phyloP scores from a whole-genome alignment of 108 stramenopile species.

The Conticribra weissflogii region DNA sequence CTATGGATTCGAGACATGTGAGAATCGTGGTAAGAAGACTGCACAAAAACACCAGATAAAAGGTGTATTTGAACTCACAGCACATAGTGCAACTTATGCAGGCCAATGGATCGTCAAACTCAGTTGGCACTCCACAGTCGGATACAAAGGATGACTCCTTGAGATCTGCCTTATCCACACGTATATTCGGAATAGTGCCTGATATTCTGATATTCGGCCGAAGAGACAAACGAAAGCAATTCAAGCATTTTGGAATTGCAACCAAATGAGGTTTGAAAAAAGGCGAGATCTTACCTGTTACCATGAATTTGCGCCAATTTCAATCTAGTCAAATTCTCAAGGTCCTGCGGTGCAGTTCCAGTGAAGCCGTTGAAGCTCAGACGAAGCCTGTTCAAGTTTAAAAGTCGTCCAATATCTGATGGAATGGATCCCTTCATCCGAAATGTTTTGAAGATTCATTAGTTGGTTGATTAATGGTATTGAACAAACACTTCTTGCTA shows the following conservation, averaged over 20 bases:
- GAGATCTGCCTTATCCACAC: not conserved
- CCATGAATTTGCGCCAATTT: conserved; percentile 25
- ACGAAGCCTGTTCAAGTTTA: conserved; percentile 46
- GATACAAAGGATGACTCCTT: conserved; percentile 18
- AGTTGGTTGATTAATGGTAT: no score
- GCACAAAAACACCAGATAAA: no score
- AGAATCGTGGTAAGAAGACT: not conserved
- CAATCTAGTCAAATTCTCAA: not conserved
- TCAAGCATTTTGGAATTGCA: no score
- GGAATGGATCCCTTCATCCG: conserved; percentile 55
- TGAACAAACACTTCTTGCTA: no score
- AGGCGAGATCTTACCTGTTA: no score
- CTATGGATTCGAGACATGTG: not conserved
- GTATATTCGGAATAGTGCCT: conserved; percentile 8
- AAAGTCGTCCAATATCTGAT: conserved; percentile 48
- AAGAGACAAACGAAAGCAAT: no score
- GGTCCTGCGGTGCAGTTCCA: conserved; percentile 19
- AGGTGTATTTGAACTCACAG: no score
- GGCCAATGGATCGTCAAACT: conserved; percentile 10
- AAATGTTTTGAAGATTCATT: no score
- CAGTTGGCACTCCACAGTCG: conserved; percentile 42
- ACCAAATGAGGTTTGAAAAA: no score
- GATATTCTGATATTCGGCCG: no score
- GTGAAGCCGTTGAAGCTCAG: conserved; percentile 60
- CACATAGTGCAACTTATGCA: conserved; percentile 39